Conservation (phyloP, 2,329 filamentous ascomycete species). For the Cladorrhinum sp. region DNA sequence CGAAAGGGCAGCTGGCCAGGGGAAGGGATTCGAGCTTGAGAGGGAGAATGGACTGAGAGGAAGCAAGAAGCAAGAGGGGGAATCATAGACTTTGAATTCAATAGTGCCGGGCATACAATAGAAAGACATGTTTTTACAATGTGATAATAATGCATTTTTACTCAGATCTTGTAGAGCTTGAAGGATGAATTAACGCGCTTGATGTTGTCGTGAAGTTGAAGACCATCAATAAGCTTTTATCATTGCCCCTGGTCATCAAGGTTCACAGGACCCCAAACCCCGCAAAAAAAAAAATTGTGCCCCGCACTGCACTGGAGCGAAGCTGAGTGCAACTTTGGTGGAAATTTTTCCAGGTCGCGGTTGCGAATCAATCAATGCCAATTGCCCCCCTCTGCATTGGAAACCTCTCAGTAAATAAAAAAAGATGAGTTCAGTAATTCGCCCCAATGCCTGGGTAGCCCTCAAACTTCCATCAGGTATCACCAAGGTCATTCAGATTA, state of each 20-base stretch:
- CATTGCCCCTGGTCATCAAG: constrained; percentile 3
- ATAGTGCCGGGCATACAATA: too few relatives aligned
- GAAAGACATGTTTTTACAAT: too few relatives aligned
- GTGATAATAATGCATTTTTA: too few relatives aligned
- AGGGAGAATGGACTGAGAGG: too few relatives aligned
- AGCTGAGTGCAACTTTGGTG: background rate
- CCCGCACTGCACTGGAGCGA: constrained; percentile 5
- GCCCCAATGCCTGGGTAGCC: constrained; percentile 59
- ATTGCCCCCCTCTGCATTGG: background rate
- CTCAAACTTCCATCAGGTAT: constrained; percentile 59
- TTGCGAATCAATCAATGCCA: background rate
- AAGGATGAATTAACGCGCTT: too few relatives aligned
- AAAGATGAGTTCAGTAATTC: constrained; percentile 44
- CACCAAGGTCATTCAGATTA: constrained; percentile 55
- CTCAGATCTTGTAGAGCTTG: too few relatives aligned
- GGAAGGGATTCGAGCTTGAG: too few relatives aligned
- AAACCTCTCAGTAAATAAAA: background rate
- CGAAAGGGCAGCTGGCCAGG: too few relatives aligned
- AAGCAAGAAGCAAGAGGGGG: too few relatives aligned
- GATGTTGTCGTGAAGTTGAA: too few relatives aligned
- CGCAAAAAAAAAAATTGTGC: background rate
- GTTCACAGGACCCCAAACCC: constrained; percentile 1
- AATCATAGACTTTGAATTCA: too few relatives aligned
- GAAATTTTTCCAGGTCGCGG: constrained; percentile 7
- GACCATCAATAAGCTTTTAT: too few relatives aligned